Conservation (phyloP, 805 yeast genomes). For the Zygosaccharomyces gambellarensis region DNA sequence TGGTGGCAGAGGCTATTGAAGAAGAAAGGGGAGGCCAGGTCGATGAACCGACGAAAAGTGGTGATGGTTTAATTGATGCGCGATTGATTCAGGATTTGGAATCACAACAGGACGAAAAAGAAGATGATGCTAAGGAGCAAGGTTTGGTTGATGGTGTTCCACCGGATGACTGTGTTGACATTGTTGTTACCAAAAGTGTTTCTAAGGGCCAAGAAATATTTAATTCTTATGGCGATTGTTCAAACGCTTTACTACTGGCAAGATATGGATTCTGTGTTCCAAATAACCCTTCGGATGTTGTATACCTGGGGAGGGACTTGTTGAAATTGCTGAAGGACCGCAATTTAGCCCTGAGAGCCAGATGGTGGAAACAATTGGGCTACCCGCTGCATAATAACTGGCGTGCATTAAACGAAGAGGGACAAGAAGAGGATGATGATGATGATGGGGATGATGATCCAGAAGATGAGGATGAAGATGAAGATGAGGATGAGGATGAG, state of each 20-base stretch:
- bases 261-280: conserved; percentile 72
- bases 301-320: conserved; percentile 45
- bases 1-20: conserved; percentile 19
- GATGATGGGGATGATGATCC: conserved; percentile 15
- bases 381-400: conserved; percentile 14
- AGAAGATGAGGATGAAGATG: conserved; percentile 12
- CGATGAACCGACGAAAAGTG: conserved; percentile 2
- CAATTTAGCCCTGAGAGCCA: conserved; percentile 12
- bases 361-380: conserved; percentile 28
- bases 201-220: conserved; percentile 55
- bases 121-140: conserved; percentile 14
- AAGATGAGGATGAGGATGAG: conserved; percentile 21
- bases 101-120: conserved; percentile 14
- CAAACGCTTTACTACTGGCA: conserved; percentile 61
- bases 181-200: conserved; percentile 46
- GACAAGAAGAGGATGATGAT: conserved; percentile 8
- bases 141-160: conserved; percentile 31
- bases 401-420: conserved; percentile 14
- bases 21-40: conserved; percentile 6
- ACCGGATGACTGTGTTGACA: conserved; percentile 65
- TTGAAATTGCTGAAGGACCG: conserved; percentile 13
- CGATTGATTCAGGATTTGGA: conserved; percentile 4
- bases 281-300: conserved; percentile 50
- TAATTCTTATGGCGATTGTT: conserved; percentile 76
- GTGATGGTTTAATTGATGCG: conserved; percentile 14